A percentile compares a stretch with the other conserved stretches of the same genome.
These are phyloP conservation scores for Closterium sp. DNA, from an alignment of 139 green algal species.

Conservation along the genomic window DNA sequence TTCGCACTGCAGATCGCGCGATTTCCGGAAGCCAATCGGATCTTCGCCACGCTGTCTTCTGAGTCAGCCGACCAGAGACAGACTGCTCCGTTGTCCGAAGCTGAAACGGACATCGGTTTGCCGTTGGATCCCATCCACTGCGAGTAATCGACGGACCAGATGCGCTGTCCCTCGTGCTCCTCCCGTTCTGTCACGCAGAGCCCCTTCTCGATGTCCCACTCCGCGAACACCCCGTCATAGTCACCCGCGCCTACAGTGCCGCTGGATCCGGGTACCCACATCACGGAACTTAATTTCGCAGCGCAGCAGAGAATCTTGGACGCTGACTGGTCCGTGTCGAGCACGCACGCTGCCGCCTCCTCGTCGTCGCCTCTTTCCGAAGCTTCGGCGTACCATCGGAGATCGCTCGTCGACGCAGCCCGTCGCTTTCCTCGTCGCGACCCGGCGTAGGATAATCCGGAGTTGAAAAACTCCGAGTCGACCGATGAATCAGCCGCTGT, in stretches of 20 bases:
- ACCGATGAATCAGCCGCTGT: background rate
- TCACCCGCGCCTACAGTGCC: slow-evolving; percentile 17
- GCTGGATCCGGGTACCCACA: slow-evolving; percentile 17
- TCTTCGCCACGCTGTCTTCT: background rate
- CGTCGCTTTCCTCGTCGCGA: background rate
- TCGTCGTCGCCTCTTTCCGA: slow-evolving; percentile 19
- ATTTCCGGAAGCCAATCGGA: slow-evolving; percentile 5
- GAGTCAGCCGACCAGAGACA: slow-evolving; percentile 14
- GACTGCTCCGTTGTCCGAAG: slow-evolving; percentile 33
- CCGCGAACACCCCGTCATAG: slow-evolving; percentile 40
- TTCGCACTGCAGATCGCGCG: slow-evolving; percentile 24
- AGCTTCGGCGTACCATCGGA: slow-evolving; percentile 8
- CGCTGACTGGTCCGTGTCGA: slow-evolving; percentile 5
- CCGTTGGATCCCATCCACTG: background rate
- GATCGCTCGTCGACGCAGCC: background rate
- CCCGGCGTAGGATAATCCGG: background rate
- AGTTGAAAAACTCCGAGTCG: background rate
- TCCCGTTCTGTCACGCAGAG: slow-evolving; percentile 22
- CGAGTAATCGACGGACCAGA: slow-evolving; percentile 41
- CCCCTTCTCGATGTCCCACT: slow-evolving; percentile 42
- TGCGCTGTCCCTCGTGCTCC: slow-evolving; percentile 37
- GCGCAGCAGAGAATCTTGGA: slow-evolving; percentile 17
- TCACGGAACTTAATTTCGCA: slow-evolving; percentile 39
- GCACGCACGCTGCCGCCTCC: background rate
- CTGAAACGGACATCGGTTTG: slow-evolving; percentile 9